Conservation (phyloP, 768 basidiomycete genomes). For the Tubosaeta sp. region DNA sequence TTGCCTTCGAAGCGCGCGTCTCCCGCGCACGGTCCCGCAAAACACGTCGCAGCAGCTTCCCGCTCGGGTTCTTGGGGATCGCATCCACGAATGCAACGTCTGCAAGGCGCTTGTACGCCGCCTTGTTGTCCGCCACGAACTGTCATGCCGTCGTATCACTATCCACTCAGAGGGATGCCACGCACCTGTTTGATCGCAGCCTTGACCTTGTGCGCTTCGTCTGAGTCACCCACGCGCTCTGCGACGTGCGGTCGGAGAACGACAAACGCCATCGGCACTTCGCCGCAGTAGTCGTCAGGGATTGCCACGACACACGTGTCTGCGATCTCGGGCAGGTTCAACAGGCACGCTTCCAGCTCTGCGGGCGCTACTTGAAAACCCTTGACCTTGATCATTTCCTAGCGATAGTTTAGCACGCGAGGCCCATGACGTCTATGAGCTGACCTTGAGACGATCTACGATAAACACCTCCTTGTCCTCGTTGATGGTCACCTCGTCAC, state of each 20-base stretch:
- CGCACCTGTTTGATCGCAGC: slow-evolving; percentile 46
- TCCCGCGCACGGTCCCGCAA: slow-evolving; percentile 48
- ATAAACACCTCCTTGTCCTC: slow-evolving; percentile 55
- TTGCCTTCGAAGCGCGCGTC: slow-evolving; percentile 20
- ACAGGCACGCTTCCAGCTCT: slow-evolving; percentile 63
- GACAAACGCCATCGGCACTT: slow-evolving; percentile 67
- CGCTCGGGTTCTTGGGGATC: slow-evolving; percentile 64
- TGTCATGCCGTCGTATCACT: slow-evolving; percentile 15
- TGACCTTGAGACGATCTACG: slow-evolving; percentile 59
- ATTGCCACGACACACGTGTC: slow-evolving; percentile 63
- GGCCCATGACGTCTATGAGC: not conserved
- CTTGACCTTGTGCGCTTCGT: slow-evolving; percentile 35
- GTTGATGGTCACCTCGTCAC: slow-evolving; percentile 58
- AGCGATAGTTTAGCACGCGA: slow-evolving; percentile 4
- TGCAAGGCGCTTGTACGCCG: slow-evolving; percentile 53
- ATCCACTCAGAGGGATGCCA: not conserved
- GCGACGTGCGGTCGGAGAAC: slow-evolving; percentile 45
- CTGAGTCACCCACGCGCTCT: slow-evolving; percentile 27
- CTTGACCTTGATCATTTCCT: slow-evolving; percentile 67
- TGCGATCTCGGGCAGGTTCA: slow-evolving; percentile 55
- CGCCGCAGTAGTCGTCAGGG: slow-evolving; percentile 68
- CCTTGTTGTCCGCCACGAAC: slow-evolving; percentile 54
- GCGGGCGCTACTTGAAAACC: slow-evolving; percentile 77
- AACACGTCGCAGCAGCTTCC: slow-evolving; percentile 50
- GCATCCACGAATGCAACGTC: slow-evolving; percentile 52